A percentile compares a stretch with the other conserved stretches of the same genome.
Conservation (phyloP, 2,329 filamentous ascomycete genomes). For the Phyllosticta paracitricarpa region DNA sequence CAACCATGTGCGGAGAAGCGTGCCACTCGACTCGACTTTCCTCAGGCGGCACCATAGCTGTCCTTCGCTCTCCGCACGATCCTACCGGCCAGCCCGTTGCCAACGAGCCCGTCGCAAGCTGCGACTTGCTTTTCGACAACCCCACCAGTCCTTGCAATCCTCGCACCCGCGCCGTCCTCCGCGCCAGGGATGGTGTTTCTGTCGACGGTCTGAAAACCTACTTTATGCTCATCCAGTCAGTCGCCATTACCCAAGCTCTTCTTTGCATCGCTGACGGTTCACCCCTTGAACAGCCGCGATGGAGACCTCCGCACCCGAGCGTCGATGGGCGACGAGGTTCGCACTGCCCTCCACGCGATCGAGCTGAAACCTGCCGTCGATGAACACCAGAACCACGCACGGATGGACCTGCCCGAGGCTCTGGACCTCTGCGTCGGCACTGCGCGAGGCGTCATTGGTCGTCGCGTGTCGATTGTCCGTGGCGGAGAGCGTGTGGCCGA, state of each 20-base stretch:
- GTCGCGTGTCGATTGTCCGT: slow-evolving; percentile 6
- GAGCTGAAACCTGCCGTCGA: slow-evolving; percentile 2
- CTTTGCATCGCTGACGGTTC: neutral
- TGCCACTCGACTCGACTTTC: slow-evolving; percentile 3
- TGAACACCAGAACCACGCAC: slow-evolving; percentile 3
- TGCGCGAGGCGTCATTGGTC: slow-evolving; percentile 5
- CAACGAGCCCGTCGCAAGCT: neutral
- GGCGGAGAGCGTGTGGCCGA: neutral
- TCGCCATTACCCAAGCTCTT: neutral
- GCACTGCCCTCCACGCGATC: slow-evolving; percentile 6
- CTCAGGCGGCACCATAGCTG: slow-evolving; percentile 9
- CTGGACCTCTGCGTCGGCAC: slow-evolving; percentile 4
- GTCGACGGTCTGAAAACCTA: neutral
- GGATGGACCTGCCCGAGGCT: neutral
- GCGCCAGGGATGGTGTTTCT: neutral
- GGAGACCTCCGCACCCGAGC: slow-evolving; percentile 2
- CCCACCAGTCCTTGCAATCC: neutral
- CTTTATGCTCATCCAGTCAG: slow-evolving; percentile 10
- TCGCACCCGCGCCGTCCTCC: slow-evolving; percentile 4
- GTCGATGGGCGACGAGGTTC: slow-evolving; percentile 3
- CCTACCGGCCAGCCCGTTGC: neutral
- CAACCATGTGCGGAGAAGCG: slow-evolving; percentile 6
- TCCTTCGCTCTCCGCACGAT: slow-evolving; percentile 5
- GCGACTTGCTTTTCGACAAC: slow-evolving; percentile 10
- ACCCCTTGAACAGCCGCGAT: slow-evolving; percentile 2